Percentiles rank a stretch among this genome's conserved stretches.
These are phyloP conservation scores for Hemisphaericaspora xylanilytica DNA, from an alignment of 1,139 yeast genomes.

Conservation along the genomic window DNA sequence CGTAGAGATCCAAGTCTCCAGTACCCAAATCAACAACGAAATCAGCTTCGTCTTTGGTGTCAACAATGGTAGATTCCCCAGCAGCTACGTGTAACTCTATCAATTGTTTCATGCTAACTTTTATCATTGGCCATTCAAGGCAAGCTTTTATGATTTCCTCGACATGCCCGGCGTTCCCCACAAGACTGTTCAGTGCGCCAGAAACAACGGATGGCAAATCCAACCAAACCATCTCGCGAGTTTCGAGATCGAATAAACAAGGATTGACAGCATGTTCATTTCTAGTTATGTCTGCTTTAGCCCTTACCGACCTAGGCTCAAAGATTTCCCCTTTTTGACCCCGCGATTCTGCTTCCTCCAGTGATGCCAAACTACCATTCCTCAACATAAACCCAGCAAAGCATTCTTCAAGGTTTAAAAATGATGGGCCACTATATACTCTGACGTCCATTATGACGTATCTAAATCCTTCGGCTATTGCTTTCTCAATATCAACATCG, in stretches of 20 bases:
- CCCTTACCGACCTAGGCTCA: slow-evolving; percentile 12
- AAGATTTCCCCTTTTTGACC: slow-evolving; percentile 9
- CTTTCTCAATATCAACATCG: slow-evolving; percentile 10
- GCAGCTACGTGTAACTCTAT: slow-evolving; percentile 3
- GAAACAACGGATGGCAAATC: background rate
- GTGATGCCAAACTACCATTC: background rate
- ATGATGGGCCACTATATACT: slow-evolving; percentile 8
- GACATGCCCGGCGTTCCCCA: too few species aligned
- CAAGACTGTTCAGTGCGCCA: too few species aligned
- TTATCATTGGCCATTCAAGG: slow-evolving; percentile 3
- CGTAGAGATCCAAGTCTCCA: slow-evolving; percentile 12
- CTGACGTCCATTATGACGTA: slow-evolving; percentile 11
- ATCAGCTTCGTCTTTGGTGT: slow-evolving; percentile 9
- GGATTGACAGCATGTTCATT: slow-evolving; percentile 1
- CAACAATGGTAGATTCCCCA: slow-evolving; percentile 9
- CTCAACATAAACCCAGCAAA: slow-evolving; percentile 14
- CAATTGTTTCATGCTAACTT: slow-evolving; percentile 4
- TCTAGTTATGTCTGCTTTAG: slow-evolving; percentile 10
- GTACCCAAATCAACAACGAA: slow-evolving; percentile 13
- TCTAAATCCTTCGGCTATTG: slow-evolving; percentile 8
- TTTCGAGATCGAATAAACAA: slow-evolving; percentile 12
- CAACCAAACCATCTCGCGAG: slow-evolving; percentile 12
- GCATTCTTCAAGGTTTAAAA: slow-evolving; percentile 10
- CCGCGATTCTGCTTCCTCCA: background rate
- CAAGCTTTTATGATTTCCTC: slow-evolving; percentile 8